Base-by-base conservation (phyloP, 2,329 filamentous ascomycete species). In the Clonostachys chloroleuca region DNA sequence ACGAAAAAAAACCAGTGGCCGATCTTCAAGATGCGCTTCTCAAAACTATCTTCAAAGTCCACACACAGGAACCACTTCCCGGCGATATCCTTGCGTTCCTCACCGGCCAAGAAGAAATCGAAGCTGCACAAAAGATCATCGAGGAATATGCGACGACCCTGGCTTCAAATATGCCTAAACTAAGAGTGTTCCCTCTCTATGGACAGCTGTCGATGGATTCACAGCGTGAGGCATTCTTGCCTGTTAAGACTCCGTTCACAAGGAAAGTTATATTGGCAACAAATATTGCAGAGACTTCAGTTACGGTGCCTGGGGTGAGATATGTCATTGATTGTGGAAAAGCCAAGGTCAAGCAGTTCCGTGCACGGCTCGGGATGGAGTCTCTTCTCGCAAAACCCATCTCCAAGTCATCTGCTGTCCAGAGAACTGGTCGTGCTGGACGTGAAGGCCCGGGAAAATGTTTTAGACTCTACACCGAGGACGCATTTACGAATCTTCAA, bases 281-380 rank as follows among this genome's bases (percentile, higher is more conserved):
- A 13, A 99, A 99, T 59, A 97, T 99, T 57, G 94, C 94, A n/a
- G 94, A 99, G 65, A 97, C 94, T 0, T 97, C 94, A 2, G 88
- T 99, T 49, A 99, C 94, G 0, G 92, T 99, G 0, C 87, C 92
- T 0, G 94, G 94, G 3, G 91, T 99, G 7, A 83, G 89, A 5
- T 94, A 87, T 56, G 92, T 99, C 10, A 79, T 99, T 17, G 94
- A 99, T 61, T 88, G 88, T 47, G 94, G 94, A 42, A 96, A 96
- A 59, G 89, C 88, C 9, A 99, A 99, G 63, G 80, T 95, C 53
- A 96, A 96, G 67, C 87, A 95, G 54, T 99, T 91, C 62, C 86
- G 92, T 13, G 81, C 87, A 14, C 80, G 85, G 1, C 77, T 97
- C 0, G 92, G 91, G 6, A 84, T 99, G 60, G 92, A 97, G 56